phyloP scores from a whole-genome alignment of 2,329 filamentous ascomycete genomes.

The Fusarium sp. region DNA sequence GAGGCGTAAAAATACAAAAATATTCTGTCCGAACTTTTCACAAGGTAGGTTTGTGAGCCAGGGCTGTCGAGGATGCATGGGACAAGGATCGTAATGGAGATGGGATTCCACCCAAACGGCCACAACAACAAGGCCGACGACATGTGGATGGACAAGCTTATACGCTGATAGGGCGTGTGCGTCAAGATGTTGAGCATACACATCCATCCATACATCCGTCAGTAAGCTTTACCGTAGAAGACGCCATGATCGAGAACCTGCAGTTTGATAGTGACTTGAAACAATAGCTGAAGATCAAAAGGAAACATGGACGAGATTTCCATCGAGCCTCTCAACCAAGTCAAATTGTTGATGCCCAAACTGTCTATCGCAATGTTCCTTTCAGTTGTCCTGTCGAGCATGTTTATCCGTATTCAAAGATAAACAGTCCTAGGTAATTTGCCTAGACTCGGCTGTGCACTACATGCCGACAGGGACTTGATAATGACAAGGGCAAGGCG shows the following conservation, averaged over 20 bases:
- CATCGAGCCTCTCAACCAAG: constrained; percentile 6
- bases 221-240: constrained; percentile 22
- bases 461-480: constrained; percentile 44
- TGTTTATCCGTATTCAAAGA: constrained; percentile 36
- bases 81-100: constrained; percentile 46
- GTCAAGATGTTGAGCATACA: constrained; percentile 30
- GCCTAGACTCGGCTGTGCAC: constrained; percentile 42
- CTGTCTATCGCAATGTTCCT: constrained; percentile 21
- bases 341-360: constrained; percentile 33
- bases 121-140: constrained; percentile 41
- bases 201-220: constrained; percentile 16
- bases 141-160: constrained; percentile 31
- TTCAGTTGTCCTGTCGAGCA: constrained; percentile 19
- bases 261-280: constrained; percentile 10
- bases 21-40: constrained; percentile 33
- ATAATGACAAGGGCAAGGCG: constrained; percentile 39
- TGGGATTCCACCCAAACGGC: constrained; percentile 35
- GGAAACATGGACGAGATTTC: constrained; percentile 11
- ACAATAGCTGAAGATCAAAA: constrained; percentile 21
- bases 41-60: constrained; percentile 41
- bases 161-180: constrained; percentile 41
- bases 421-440: constrained; percentile 45
- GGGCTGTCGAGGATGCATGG: constrained; percentile 40
- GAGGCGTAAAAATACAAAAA: constrained; percentile 33
- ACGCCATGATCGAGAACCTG: constrained; percentile 6